These are phyloP conservation scores for Phyllachora maydis DNA, from an alignment of 2,329 filamentous ascomycete genomes.

Conservation along the genomic window DNA sequence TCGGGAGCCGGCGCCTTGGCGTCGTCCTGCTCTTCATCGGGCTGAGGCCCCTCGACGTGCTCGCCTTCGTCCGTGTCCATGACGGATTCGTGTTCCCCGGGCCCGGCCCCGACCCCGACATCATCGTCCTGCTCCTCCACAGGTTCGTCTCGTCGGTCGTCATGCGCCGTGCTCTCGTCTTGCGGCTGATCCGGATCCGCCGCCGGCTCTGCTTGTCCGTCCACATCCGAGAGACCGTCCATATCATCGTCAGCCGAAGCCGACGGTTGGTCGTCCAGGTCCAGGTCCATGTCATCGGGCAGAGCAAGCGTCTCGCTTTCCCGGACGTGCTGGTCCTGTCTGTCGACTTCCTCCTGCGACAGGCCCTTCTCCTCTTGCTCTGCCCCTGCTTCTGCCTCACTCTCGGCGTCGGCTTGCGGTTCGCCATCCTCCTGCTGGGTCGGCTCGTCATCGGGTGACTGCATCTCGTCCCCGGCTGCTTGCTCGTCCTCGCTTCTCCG, in stretches of 20 bases:
- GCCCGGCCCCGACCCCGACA: slow-evolving; percentile 8
- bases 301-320: slow-evolving; percentile 68
- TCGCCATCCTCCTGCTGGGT: slow-evolving; percentile 19
- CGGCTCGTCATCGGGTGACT: slow-evolving; percentile 29
- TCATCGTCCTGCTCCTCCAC: slow-evolving; percentile 23
- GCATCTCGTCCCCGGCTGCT: slow-evolving; percentile 31
- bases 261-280: slow-evolving; percentile 40
- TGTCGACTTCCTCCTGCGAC: slow-evolving; percentile 32
- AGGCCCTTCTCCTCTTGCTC: slow-evolving; percentile 37
- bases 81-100: slow-evolving; percentile 16
- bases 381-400: slow-evolving; percentile 35
- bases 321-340: slow-evolving; percentile 54
- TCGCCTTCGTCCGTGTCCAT: slow-evolving; percentile 13
- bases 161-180: slow-evolving; percentile 14
- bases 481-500: slow-evolving; percentile 45
- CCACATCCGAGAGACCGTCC: slow-evolving; percentile 32
- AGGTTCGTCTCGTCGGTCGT: slow-evolving; percentile 23
- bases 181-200: slow-evolving; percentile 9
- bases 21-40: slow-evolving; percentile 27
- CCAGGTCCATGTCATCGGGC: slow-evolving; percentile 74
- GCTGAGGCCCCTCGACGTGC: slow-evolving; percentile 16
- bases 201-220: slow-evolving; percentile 6
- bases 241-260: slow-evolving; percentile 27
- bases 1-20: slow-evolving; percentile 17
- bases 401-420: slow-evolving; percentile 15